Evolutionary conservation across 495 filamentous ascomycete species (phyloP).

Genomic region (Amphirosellinia nigrospora): DNA sequence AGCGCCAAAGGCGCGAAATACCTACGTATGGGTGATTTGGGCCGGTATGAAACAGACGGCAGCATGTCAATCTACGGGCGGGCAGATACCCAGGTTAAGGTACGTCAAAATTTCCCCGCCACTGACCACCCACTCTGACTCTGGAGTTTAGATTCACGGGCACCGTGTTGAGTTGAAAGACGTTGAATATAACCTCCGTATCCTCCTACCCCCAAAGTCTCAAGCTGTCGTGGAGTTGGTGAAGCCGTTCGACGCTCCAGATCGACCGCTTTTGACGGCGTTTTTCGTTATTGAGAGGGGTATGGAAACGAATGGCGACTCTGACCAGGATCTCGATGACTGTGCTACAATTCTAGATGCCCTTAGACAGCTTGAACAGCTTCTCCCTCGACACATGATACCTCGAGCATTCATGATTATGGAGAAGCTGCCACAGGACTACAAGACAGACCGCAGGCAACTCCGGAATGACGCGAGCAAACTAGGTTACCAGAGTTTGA

Average conservation of each 20-base stretch:
- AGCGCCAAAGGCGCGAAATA: not conserved
- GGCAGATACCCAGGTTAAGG: not conserved
- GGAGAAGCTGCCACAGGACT: constrained; percentile 5
- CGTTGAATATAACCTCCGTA: constrained; percentile 6
- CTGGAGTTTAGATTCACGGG: not conserved
- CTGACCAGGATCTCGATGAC: not conserved
- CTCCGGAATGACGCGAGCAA: not conserved
- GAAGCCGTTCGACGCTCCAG: not conserved
- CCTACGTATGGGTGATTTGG: not conserved
- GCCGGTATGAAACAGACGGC: not conserved
- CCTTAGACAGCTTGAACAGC: not conserved
- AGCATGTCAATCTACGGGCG: constrained; percentile 1
- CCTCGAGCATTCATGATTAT: constrained; percentile 2
- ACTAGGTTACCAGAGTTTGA: not conserved
- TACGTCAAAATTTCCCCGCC: not conserved
- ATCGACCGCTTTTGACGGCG: not conserved
- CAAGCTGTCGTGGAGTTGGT: constrained; percentile 1
- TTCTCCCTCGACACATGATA: constrained; percentile 1
- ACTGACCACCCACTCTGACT: not conserved
- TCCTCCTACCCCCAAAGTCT: not conserved
- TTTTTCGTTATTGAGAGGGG: not conserved
- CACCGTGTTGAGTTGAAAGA: constrained; percentile 1
- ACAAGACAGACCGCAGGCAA: not conserved
- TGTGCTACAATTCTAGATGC: not conserved
- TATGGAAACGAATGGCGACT: not conserved